Evolutionary conservation across 345 rosid genomes (phyloP), one percentile per base, ranked within the genome.

Genomic region (Camelina laxa): DNA sequence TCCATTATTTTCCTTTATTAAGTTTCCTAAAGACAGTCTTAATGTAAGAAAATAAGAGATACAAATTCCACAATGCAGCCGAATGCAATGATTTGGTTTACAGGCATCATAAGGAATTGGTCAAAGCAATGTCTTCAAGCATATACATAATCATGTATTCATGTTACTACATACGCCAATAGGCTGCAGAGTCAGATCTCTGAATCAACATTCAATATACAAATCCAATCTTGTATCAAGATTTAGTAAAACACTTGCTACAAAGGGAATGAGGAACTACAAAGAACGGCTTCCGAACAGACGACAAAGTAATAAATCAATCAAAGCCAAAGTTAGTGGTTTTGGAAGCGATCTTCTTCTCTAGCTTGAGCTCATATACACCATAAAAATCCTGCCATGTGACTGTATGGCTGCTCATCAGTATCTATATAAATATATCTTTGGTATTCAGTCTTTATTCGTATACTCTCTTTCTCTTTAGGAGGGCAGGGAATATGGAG

Each of bases 401-500:
- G 41, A 54, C 61, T 48, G 27, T 15, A 63, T 49, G 20, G 27
- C 44, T 56, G 72, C 76, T 65, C 61, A 38, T 57, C 48, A 48
- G 47, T 70, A 71, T 62, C 7, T 44, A 13, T 59, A 39, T 67
- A 65, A 20, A 24, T 35, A 67, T 36, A 17, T 36, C 1, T 57
- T 4, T 24, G 66, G 2, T 36, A 11, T 60, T 30, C 20, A 5
- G 27, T 78, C 41, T 75, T 85, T 75, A 91, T 78, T 89, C 88
- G 12, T 83, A 86, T 31, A 85, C 84, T 70, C 85, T 86, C 85
- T 91, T 91, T 81, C 90, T 82, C 82, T 89, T 91, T 54, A 87
- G 74, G 36, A 91, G 84, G n/a, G 96, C 85, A 41, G 93, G 96
- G 55, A 89, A 24, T 69, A 91, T 84, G 39, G 84, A 79, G 72